phyloP scores from a whole-genome alignment of 2,329 filamentous ascomycete species.

The Nemania sp. region DNA sequence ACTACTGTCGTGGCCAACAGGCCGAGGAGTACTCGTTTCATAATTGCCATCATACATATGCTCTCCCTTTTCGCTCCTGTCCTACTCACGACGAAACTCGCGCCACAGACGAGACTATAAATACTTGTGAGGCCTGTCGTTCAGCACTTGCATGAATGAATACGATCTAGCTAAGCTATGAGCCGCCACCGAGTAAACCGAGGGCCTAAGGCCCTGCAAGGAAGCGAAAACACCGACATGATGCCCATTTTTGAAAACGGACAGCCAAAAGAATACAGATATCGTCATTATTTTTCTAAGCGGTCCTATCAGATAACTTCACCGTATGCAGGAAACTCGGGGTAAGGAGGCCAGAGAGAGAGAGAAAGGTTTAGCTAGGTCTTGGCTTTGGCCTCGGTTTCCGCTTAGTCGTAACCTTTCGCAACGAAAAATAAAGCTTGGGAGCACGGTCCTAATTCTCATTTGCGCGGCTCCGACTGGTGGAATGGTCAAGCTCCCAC shows the following conservation, averaged over 20 bases:
- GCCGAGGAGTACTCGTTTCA: constrained; percentile 38
- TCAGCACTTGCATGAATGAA: neutral
- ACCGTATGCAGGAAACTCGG: constrained; percentile 11
- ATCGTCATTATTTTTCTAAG: constrained; percentile 30
- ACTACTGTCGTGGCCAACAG: constrained; percentile 42
- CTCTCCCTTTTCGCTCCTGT: neutral
- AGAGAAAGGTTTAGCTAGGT: constrained; percentile 19
- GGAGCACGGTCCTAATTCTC: constrained; percentile 8
- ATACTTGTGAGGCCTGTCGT: constrained; percentile 13
- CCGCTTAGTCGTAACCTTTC: constrained; percentile 29
- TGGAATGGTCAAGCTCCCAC: constrained; percentile 40
- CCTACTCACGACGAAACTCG: neutral
- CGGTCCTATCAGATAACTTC: constrained; percentile 28
- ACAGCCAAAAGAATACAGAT: constrained; percentile 33
- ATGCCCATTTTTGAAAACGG: neutral
- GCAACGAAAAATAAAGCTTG: constrained; percentile 1
- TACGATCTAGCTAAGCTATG: neutral
- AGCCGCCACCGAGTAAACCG: neutral
- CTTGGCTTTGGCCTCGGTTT: constrained; percentile 22
- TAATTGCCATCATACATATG: constrained; percentile 40
- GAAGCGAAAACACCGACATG: neutral
- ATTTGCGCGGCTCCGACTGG: constrained; percentile 39
- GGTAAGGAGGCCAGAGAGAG: neutral
- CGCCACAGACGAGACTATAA: constrained; percentile 14
- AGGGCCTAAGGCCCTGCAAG: neutral